Conservation (phyloP, 345 rosid genomes). For the Camelina laxa region DNA sequence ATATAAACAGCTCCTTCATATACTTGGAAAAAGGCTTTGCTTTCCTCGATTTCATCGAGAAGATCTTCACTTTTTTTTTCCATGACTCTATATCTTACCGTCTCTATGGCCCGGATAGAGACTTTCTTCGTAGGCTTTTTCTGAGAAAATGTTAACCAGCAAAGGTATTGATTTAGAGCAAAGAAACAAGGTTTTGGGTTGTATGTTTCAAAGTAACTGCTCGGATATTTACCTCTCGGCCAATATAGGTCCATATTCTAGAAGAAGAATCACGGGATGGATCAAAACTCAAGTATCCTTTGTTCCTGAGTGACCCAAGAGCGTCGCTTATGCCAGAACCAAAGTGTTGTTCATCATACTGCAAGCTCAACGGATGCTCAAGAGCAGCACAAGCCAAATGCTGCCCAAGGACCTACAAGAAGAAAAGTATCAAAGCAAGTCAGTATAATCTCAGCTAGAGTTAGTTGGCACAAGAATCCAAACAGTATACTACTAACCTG, state of each 20-base stretch:
- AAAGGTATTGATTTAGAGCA: constrained; percentile 22
- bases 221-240: constrained; percentile 68
- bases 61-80: constrained; percentile 54
- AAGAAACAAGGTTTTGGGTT: constrained; percentile 27
- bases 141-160: constrained; percentile 47
- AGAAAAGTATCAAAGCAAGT: constrained; percentile 29
- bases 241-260: constrained; percentile 81
- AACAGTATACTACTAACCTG: constrained; percentile 55
- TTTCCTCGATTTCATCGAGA: constrained; percentile 94
- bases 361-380: constrained; percentile 81
- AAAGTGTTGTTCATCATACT: constrained; percentile 73
- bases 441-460: constrained; percentile 25
- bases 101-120: constrained; percentile 87
- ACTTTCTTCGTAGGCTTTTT: constrained; percentile 73
- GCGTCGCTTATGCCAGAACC: constrained; percentile 63
- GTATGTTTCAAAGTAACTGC: constrained; percentile 17
- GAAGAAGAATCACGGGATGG: constrained; percentile 61
- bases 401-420: constrained; percentile 81
- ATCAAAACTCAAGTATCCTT: constrained; percentile 61
- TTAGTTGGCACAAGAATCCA: constrained; percentile 16
- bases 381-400: constrained; percentile 87
- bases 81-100: constrained; percentile 67
- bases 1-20: constrained; percentile 88
- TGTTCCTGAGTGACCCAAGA: constrained; percentile 60
- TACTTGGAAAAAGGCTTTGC: constrained; percentile 97